Evolutionary conservation across 306 rosid genomes (phyloP).

Genomic region (Malus fusca): DNA sequence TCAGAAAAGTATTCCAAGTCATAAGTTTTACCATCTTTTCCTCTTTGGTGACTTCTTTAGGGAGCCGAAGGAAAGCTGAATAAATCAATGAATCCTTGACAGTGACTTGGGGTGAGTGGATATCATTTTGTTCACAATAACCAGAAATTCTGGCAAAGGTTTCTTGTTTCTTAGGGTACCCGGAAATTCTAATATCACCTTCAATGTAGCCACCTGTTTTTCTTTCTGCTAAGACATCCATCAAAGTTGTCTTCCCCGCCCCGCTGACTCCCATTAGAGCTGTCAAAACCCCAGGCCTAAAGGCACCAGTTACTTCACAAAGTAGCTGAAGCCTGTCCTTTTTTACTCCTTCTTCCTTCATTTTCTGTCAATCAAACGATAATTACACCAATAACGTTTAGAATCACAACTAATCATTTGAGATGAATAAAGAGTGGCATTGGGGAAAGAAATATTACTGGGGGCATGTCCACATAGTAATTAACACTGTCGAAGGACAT

Average conservation of each 20-base stretch:
- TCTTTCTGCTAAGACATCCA: conserved; percentile 98
- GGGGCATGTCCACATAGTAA: conserved; percentile 95
- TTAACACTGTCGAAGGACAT: conserved; percentile 86
- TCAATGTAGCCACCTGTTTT: conserved; percentile 90
- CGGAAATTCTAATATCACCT: conserved; percentile 85
- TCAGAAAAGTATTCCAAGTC: neutral
- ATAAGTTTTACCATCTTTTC: conserved; percentile 57
- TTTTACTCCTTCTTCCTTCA: conserved; percentile 74
- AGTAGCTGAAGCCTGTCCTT: conserved; percentile 78
- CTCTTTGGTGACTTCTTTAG: conserved; percentile 62
- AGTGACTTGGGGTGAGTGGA: conserved; percentile 98
- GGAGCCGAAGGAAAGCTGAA: conserved; percentile 94
- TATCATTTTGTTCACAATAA: conserved; percentile 94
- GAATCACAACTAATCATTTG: too few relatives aligned
- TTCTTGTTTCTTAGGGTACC: conserved; percentile 90
- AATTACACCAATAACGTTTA: too few relatives aligned
- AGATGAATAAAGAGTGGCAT: neutral
- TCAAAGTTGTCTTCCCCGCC: conserved; percentile 93
- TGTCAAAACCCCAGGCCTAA: conserved; percentile 89
- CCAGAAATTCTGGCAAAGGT: conserved; percentile 97
- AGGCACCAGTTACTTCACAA: conserved; percentile 67
- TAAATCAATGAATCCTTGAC: conserved; percentile 75
- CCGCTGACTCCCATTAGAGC: conserved; percentile 98
- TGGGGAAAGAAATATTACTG: conserved; percentile 40
- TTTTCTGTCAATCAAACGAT: conserved; percentile 43